Conservation (phyloP, 805 yeast genomes). For the Lachancea quebecensis region DNA sequence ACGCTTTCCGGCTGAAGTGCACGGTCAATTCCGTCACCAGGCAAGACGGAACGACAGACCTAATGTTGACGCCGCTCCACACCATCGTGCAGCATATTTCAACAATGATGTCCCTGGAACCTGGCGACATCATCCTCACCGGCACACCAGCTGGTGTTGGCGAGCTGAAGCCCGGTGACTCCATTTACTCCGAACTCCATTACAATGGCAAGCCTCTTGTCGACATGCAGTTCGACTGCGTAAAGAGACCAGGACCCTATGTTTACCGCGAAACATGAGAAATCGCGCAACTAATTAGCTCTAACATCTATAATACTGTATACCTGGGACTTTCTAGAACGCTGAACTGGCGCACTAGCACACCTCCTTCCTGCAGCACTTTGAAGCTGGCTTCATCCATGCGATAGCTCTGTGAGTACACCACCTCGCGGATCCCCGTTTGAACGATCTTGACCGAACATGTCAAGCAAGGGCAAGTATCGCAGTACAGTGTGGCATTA, state of each 20-base stretch:
- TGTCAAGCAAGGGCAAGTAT: slow-evolving; percentile 95
- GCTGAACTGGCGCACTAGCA: slow-evolving; percentile 56
- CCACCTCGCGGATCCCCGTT: slow-evolving; percentile 84
- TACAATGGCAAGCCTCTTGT: slow-evolving; percentile 51
- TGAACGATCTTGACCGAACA: slow-evolving; percentile 95
- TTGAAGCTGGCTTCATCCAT: slow-evolving; percentile 78
- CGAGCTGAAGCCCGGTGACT: slow-evolving; percentile 68
- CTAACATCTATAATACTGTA: not conserved
- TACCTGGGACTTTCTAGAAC: slow-evolving; percentile 19
- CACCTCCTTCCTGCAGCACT: slow-evolving; percentile 70
- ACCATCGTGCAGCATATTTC: slow-evolving; percentile 75
- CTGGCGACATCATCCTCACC: slow-evolving; percentile 86
- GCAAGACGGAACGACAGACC: slow-evolving; percentile 68
- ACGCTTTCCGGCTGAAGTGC: slow-evolving; percentile 25
- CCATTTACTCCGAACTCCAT: slow-evolving; percentile 53
- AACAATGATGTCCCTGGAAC: slow-evolving; percentile 80
- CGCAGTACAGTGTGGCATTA: slow-evolving; percentile 71
- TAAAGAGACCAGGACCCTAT: slow-evolving; percentile 53
- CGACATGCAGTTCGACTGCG: slow-evolving; percentile 36
- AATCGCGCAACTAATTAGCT: not conserved
- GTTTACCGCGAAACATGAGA: slow-evolving; percentile 26
- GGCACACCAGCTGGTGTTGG: slow-evolving; percentile 99
- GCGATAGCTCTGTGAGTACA: slow-evolving; percentile 83
- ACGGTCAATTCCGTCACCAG: slow-evolving; percentile 58
- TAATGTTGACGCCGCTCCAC: slow-evolving; percentile 88